These are phyloP conservation scores for Phytophthora citricola DNA, from an alignment of 352 stramenopile species.

Conservation along the genomic window DNA sequence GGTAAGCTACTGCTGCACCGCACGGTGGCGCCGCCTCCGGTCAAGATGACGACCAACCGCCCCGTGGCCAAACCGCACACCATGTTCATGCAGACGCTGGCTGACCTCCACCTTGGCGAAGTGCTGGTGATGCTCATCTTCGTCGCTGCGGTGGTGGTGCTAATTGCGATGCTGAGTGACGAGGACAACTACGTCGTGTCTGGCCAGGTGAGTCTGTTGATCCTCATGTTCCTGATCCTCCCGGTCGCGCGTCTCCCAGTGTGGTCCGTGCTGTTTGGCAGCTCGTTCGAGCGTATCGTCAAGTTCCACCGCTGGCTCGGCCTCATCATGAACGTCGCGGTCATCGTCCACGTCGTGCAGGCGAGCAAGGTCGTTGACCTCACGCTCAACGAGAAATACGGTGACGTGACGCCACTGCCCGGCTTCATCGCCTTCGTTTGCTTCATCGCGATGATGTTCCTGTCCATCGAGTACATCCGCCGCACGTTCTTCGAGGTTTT, in stretches of 20 bases:
- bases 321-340: constrained; percentile 55
- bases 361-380: constrained; percentile 50
- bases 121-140: constrained; percentile 74
- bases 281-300: constrained; percentile 81
- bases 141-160: constrained; percentile 49
- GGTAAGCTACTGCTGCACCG: constrained; percentile 57
- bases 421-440: constrained; percentile 70
- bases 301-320: constrained; percentile 90
- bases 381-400: constrained; percentile 54
- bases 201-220: constrained; percentile 67
- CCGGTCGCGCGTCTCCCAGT: constrained; percentile 65
- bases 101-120: constrained; percentile 69
- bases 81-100: constrained; percentile 61
- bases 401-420: constrained; percentile 61
- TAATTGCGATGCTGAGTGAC: constrained; percentile 48
- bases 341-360: constrained; percentile 68
- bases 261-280: constrained; percentile 77
- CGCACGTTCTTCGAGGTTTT: constrained; percentile 80
- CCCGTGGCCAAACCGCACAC: constrained; percentile 44
- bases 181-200: constrained; percentile 47
- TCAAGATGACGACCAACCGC: constrained; percentile 62
- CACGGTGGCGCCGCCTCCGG: constrained; percentile 51
- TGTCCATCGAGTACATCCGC: constrained; percentile 70
- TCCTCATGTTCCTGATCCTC: constrained; percentile 84
- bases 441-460: constrained; percentile 59